A percentile compares a stretch with the other conserved stretches of the same genome.
phyloP scores from a whole-genome alignment of 495 filamentous ascomycete genomes.

The Talaromyces thailandensis region DNA sequence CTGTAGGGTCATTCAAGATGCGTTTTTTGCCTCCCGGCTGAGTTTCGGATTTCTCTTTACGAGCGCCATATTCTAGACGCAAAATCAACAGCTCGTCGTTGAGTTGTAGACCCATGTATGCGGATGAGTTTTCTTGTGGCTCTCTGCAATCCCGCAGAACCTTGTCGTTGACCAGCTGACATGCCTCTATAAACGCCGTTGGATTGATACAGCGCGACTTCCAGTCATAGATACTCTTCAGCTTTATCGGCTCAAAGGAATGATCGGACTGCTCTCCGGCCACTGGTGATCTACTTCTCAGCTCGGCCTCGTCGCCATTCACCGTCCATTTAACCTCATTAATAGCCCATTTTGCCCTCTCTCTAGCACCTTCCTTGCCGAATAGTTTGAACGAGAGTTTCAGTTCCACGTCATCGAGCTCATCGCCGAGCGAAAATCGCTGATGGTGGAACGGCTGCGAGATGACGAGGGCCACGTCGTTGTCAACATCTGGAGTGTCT shows the following conservation, averaged over 20 bases:
- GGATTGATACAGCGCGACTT: not conserved
- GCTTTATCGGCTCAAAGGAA: too few relatives aligned
- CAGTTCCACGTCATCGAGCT: conserved; percentile 2
- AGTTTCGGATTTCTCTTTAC: too few relatives aligned
- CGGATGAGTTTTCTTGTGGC: not conserved
- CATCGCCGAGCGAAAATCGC: conserved; percentile 14
- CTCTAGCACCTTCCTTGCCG: not conserved
- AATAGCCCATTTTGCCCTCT: not conserved
- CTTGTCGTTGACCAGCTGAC: not conserved
- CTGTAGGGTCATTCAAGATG: not conserved
- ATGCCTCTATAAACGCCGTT: not conserved
- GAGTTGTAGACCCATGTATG: not conserved
- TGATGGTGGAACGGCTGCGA: conserved; percentile 26
- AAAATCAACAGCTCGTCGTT: not conserved
- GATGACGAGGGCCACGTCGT: conserved; percentile 11
- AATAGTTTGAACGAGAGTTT: conserved; percentile 4
- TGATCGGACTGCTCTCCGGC: too few relatives aligned
- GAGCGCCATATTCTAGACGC: not conserved
- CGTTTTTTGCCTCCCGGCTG: not conserved
- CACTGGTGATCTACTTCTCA: too few relatives aligned
- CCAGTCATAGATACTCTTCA: too few relatives aligned
- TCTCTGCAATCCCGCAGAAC: not conserved
- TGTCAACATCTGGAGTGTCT: conserved; percentile 4
- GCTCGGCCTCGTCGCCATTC: not conserved
- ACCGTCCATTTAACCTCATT: too few relatives aligned